Conservation (phyloP, 2,329 filamentous ascomycete species). For the Arachnomyces sp. region DNA sequence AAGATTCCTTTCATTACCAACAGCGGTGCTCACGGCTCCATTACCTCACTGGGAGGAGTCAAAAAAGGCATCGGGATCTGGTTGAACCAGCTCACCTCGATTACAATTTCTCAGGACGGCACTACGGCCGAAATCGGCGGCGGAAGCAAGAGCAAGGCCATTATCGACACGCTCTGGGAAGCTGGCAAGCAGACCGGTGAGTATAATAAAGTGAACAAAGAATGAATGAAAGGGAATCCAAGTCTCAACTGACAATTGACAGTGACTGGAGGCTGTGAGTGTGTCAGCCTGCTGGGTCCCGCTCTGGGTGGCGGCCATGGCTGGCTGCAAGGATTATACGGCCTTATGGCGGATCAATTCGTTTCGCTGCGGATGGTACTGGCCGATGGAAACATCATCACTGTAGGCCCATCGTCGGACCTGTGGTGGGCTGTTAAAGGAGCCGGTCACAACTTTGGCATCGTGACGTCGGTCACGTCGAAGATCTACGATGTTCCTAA, state of each 20-base stretch:
- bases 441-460: slow-evolving; percentile 53
- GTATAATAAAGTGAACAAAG: too few relatives aligned
- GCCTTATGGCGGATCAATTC: slow-evolving; percentile 48
- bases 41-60: slow-evolving; percentile 44
- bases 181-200: slow-evolving; percentile 45
- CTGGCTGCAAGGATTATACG: slow-evolving; percentile 46
- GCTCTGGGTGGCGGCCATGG: slow-evolving; percentile 53
- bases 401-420: slow-evolving; percentile 38
- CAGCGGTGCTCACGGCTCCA: slow-evolving; percentile 47
- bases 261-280: slow-evolving; percentile 40
- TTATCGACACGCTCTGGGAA: slow-evolving; percentile 44
- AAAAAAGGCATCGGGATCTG: slow-evolving; percentile 47
- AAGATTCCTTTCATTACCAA: slow-evolving; percentile 46
- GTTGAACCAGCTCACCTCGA: slow-evolving; percentile 37
- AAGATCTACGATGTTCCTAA: slow-evolving; percentile 41
- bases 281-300: slow-evolving; percentile 40
- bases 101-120: slow-evolving; percentile 37
- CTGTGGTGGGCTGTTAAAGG: slow-evolving; percentile 52
- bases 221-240: background rate
- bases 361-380: slow-evolving; percentile 44
- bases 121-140: slow-evolving; percentile 44
- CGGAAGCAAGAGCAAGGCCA: slow-evolving; percentile 39
- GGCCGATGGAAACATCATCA: slow-evolving; percentile 34
- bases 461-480: slow-evolving; percentile 43
- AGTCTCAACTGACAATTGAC: background rate